Evolutionary conservation across 345 rosid genomes (phyloP).

Genomic region (Raphanus raphanistrum): DNA sequence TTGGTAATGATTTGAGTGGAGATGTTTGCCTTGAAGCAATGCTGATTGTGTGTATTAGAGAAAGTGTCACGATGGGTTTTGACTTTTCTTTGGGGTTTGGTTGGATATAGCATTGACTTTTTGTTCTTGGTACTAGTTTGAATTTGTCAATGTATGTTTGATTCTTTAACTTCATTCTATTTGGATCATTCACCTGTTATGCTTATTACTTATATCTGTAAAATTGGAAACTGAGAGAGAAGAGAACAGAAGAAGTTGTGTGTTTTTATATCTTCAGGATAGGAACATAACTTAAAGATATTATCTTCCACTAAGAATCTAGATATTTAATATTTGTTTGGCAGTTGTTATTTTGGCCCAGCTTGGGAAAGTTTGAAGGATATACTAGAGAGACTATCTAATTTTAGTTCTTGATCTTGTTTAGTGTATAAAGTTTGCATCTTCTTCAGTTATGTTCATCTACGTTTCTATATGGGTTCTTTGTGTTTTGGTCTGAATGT

Average conservation of each 20-base stretch:
- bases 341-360: too few relatives aligned
- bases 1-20: not conserved
- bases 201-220: not conserved
- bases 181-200: not conserved
- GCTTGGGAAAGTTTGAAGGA: too few relatives aligned
- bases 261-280: not conserved
- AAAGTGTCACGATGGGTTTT: conserved; percentile 21
- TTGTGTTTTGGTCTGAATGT: not conserved
- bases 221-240: not conserved
- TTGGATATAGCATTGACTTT: not conserved
- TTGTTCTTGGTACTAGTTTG: conserved; percentile 3
- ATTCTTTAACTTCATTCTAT: not conserved
- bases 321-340: too few relatives aligned
- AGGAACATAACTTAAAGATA: not conserved
- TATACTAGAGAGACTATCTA: too few relatives aligned
- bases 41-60: conserved; percentile 11
- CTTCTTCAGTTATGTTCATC: too few relatives aligned
- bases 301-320: not conserved
- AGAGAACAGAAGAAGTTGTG: conserved; percentile 2
- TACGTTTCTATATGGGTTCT: too few relatives aligned
- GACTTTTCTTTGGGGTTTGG: conserved; percentile 25
- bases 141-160: conserved; percentile 18
- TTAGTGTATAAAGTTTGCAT: too few relatives aligned
- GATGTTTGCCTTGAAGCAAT: not conserved
- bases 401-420: too few relatives aligned